These are phyloP conservation scores for Eucalyptus polybractea DNA, from an alignment of 345 rosid species.

Conservation along the genomic window DNA sequence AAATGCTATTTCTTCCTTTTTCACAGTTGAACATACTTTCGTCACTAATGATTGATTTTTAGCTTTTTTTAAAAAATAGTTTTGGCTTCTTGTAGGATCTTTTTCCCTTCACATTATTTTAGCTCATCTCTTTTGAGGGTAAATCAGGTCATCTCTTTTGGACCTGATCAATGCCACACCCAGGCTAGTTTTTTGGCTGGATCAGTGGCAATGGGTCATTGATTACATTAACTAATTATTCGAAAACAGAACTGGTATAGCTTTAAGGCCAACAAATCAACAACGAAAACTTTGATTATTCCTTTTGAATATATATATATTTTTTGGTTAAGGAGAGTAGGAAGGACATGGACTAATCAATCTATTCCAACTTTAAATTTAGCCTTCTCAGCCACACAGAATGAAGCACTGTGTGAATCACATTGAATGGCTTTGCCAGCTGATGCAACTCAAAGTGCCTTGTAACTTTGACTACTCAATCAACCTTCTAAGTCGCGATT, in stretches of 20 bases:
- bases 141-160: not conserved
- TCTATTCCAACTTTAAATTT: constrained; percentile 10
- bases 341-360: not conserved
- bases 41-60: not conserved
- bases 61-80: not conserved
- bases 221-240: not conserved
- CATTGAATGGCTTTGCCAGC: constrained; percentile 35
- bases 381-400: constrained; percentile 58
- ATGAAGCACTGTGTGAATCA: constrained; percentile 43
- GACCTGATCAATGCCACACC: not conserved
- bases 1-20: not conserved
- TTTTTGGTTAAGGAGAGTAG: not conserved
- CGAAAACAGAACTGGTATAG: not conserved
- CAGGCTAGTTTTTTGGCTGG: not conserved
- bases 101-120: not conserved
- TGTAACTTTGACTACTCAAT: constrained; percentile 9
- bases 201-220: not conserved
- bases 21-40: not conserved
- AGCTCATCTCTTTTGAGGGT: not conserved
- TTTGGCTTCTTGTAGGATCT: not conserved
- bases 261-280: not conserved
- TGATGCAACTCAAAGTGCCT: constrained; percentile 43
- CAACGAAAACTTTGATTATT: not conserved
- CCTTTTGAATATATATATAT: not conserved
- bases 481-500: no score